These are phyloP conservation scores for Neocucurbitaria cava DNA, from an alignment of 2,329 filamentous ascomycete genomes.

Conservation along the genomic window DNA sequence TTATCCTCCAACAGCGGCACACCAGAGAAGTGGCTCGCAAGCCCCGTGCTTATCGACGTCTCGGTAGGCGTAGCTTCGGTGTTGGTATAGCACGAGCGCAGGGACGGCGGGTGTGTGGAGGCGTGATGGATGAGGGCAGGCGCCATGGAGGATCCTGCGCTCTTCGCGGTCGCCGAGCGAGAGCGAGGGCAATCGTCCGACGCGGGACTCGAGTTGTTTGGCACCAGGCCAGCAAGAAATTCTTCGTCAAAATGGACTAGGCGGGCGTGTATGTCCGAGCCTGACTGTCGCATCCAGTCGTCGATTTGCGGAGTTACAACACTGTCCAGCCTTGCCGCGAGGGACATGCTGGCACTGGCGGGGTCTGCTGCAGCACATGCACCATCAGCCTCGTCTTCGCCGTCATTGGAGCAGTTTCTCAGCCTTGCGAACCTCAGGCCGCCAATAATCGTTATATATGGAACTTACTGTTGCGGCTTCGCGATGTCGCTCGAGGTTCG, in stretches of 20 bases:
- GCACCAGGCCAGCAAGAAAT: conserved; percentile 16
- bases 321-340: conserved; percentile 31
- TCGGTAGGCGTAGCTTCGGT: conserved; percentile 35
- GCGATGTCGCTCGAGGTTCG: conserved; percentile 6
- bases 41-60: conserved; percentile 34
- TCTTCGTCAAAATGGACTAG: conserved; percentile 28
- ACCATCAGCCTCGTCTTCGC: conserved; percentile 17
- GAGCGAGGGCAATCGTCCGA: conserved; percentile 19
- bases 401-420: conserved; percentile 8
- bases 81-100: conserved; percentile 27
- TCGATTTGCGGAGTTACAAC: conserved; percentile 26
- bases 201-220: conserved; percentile 14
- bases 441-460: conserved; percentile 10
- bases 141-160: conserved; percentile 39
- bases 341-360: conserved; percentile 28
- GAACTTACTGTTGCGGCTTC: conserved; percentile 19
- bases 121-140: conserved; percentile 36
- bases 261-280: conserved; percentile 31
- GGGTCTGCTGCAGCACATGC: conserved; percentile 24
- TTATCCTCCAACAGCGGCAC: conserved; percentile 34
- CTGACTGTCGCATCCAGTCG: conserved; percentile 32
- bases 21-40: conserved; percentile 29
- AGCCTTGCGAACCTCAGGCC: conserved; percentile 13
- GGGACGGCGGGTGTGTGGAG: conserved; percentile 32
- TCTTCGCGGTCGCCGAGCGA: conserved; percentile 18